Base-by-base conservation (phyloP, 345 rosid species). In the Brassica rapa region DNA sequence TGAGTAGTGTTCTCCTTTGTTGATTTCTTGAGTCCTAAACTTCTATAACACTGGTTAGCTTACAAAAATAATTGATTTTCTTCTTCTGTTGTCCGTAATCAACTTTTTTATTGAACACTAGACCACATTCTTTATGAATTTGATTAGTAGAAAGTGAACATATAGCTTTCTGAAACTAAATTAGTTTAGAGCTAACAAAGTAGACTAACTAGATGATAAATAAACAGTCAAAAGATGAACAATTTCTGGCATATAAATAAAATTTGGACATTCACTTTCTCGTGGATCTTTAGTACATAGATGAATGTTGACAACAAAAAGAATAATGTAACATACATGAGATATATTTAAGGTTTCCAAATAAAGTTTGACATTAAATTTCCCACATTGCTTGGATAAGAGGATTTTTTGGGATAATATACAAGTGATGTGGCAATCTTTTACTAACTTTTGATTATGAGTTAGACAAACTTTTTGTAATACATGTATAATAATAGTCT, bases 181-280 rank as follows among this genome's bases (percentile, higher is more conserved):
- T 5, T 24, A 76, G 5, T 62, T n/a, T 24, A 62, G 25, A 62
- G 69, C 53, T 46, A 62, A 24, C 23, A 53, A 66, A 39, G n/a
- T 65, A 53, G 65, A 21, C 33, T 21, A 55, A 53, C 4, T 37
- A 37, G 30, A 51, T 70, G 53, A 51, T 8, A 12, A 46, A 46
- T 62, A 64, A 11, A 21, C 23, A 8, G 16, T 35, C 53, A 33
- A 75, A 23, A 75, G 46, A 71, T 69, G 29, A 46, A 62, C 70
- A 33, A 14, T 7, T 72, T 77, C 35, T 5, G 49, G 15, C 43
- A 25, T 23, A 33, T 9, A 41, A 29, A 37, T 12, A 12, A 32
- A 19, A 53, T 46, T 6, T 8, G 19, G 68, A 19, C 32, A 51
- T 19, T 51, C 16, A 10, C 27, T 53, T 65, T 24, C 59, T n/a